Conservation (phyloP, 371 early-diverging fungal species). For the Fennellomyces sp. region DNA sequence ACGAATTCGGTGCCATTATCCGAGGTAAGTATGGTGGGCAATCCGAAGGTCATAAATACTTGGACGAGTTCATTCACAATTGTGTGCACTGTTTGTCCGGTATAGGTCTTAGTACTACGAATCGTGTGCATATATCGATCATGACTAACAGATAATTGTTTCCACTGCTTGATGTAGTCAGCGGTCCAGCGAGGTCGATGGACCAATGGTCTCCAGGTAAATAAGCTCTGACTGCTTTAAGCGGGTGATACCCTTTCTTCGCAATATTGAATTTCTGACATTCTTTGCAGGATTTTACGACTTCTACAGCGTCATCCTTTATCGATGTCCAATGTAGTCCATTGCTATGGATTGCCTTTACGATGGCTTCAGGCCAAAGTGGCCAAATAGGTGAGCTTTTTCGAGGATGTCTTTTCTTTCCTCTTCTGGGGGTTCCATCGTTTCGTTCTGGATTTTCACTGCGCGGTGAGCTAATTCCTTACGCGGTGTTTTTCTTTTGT, state of each 20-base stretch:
- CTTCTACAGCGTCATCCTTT: constrained; percentile 14
- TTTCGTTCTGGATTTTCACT: background rate
- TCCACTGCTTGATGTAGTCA: constrained; percentile 5
- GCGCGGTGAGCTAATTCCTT: too few species aligned
- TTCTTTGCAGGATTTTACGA: constrained; percentile 12
- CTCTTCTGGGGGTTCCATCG: background rate
- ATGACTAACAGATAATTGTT: constrained; percentile 21
- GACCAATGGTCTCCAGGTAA: constrained; percentile 27
- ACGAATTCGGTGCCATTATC: constrained; percentile 31
- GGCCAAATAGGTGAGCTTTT: constrained; percentile 16
- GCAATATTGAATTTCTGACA: constrained; percentile 18
- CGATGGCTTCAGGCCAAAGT: constrained; percentile 20
- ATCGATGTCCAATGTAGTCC: constrained; percentile 19
- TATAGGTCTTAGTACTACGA: constrained; percentile 17
- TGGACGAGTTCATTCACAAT: constrained; percentile 11
- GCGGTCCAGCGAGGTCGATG: constrained; percentile 28
- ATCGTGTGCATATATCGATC: constrained; percentile 24
- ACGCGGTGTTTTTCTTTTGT: too few species aligned
- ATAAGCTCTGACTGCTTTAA: constrained; percentile 14
- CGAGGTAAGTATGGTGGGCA: constrained; percentile 18
- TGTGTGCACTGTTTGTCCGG: constrained; percentile 12
- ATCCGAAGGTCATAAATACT: constrained; percentile 21
- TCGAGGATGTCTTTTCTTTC: constrained; percentile 11
- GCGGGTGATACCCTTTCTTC: constrained; percentile 19
- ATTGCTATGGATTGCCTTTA: constrained; percentile 7